phyloP scores from a whole-genome alignment of 163 green algal genomes.

The Chlorella variabilis region DNA sequence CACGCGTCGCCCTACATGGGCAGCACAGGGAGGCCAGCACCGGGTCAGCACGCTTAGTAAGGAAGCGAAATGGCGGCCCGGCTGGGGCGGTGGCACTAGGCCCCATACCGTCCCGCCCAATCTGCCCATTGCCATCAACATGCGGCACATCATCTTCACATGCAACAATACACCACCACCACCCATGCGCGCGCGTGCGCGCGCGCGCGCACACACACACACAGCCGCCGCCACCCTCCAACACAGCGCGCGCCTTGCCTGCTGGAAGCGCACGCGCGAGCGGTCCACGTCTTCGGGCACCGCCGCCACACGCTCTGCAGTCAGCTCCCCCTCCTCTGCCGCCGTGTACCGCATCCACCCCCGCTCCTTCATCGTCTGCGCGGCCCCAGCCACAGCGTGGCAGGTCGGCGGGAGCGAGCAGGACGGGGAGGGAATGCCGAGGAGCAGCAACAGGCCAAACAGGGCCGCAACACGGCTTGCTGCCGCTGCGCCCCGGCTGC shows the following conservation, averaged over 20 bases:
- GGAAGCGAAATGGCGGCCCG: too few relatives aligned
- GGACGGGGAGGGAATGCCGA: background rate
- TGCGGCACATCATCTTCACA: too few relatives aligned
- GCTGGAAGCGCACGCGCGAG: conserved; percentile 60
- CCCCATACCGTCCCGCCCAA: too few relatives aligned
- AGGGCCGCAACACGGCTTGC: too few relatives aligned
- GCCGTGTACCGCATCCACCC: conserved; percentile 64
- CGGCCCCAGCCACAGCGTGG: background rate
- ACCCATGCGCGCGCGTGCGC: too few relatives aligned
- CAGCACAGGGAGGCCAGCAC: background rate
- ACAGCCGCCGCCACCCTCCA: too few relatives aligned
- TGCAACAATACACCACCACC: too few relatives aligned
- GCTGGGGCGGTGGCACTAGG: too few relatives aligned
- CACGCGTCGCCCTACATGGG: conserved; percentile 67
- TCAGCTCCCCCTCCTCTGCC: conserved; percentile 73
- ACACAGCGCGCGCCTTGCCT: conserved; percentile 35
- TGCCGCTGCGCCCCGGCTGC: too few relatives aligned
- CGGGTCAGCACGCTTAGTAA: too few relatives aligned
- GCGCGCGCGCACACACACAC: too few relatives aligned
- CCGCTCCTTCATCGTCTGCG: conserved; percentile 57
- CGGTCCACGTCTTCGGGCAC: conserved; percentile 72
- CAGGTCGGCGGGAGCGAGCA: background rate
- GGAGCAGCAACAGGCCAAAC: background rate
- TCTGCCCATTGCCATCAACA: too few relatives aligned
- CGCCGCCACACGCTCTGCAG: conserved; percentile 42